Base-by-base conservation (phyloP, 23 red algal genomes). In the Gracilaria gracilis region DNA sequence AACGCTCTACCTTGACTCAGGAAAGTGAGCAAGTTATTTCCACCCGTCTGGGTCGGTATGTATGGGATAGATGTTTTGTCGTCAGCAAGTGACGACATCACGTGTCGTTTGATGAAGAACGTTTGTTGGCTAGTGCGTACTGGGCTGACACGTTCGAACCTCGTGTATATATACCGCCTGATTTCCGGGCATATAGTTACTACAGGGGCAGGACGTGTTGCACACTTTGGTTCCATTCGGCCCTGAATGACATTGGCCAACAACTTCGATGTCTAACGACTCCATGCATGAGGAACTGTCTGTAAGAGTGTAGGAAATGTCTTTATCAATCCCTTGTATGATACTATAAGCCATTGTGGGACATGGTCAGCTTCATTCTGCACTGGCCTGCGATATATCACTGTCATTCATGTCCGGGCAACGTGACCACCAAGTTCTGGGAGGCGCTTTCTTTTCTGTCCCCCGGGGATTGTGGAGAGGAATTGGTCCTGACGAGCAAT, bases 341-440 rank as follows among this genome's bases (percentile, higher is more conserved):
- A 15, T 29, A 62, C 29, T 29, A 62, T 62, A 16, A 62, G 59
- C 59, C 59, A 55, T 15, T 31, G 59, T 69, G 64, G 32, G 32
- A 37, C 16, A 15, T 34, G 29, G 31, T 69, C 32, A 69, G 64
- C 27, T 69, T 32, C 15, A 36, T 32, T 37, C 32, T 17, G 28
- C 33, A 69, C 31, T 69, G 64, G 28, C 64, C 33, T 32, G 28
- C 64, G 64, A 34, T 15, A 38, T 37, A 69, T 69, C 64, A 20
- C 64, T 69, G 32, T 69, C 64, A 15, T 69, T 69, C 31, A 31
- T 31, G 25, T 65, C 27, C 25, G 32, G 38, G 5, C 36, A 36
- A 69, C 64, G 64, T 5, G 64, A 69, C 64, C 64, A 69, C 64
- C 64, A 69, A 7, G 64, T 69, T 69, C 32, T 69, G 64, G 64